Evolutionary conservation across 164 flowering plant species (phyloP).

Genomic region (Platanus orientalis): DNA sequence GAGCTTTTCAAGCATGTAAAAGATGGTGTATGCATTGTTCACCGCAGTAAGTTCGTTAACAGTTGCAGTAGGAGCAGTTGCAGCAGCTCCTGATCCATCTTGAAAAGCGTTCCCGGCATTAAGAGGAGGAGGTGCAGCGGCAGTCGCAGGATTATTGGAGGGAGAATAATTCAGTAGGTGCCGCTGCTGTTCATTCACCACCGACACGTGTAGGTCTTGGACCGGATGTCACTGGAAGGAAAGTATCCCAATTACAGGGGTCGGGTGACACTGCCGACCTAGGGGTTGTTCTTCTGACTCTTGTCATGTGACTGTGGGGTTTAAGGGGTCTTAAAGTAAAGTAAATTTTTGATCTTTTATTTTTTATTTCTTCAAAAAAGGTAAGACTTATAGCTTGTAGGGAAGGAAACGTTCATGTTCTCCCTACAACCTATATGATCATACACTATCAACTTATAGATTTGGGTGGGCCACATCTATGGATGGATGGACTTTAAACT

Average conservation of each 20-base stretch:
- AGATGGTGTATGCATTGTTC: no score
- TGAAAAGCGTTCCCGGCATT: conserved; percentile 18
- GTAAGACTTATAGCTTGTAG: no score
- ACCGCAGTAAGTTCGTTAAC: conserved; percentile 8
- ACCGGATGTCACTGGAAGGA: neutral
- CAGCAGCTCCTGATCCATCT: conserved; percentile 21
- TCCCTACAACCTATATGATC: neutral
- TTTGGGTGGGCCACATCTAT: neutral
- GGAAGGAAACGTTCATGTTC: neutral
- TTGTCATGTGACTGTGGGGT: conserved; percentile 13
- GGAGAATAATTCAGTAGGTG: neutral
- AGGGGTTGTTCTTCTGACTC: conserved; percentile 10
- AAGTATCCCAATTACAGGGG: conserved; percentile 7
- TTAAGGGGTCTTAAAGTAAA: neutral
- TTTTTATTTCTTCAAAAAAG: no score
- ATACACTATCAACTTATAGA: neutral
- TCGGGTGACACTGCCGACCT: conserved; percentile 7
- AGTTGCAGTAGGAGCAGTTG: neutral
- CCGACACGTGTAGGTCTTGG: neutral
- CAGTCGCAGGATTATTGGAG: neutral
- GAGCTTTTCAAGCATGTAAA: no score
- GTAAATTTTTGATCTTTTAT: neutral
- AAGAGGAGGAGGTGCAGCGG: neutral
- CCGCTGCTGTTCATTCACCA: neutral
- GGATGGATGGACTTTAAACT: neutral